phyloP scores from a whole-genome alignment of 768 basidiomycete species.

The Russula compacta region DNA sequence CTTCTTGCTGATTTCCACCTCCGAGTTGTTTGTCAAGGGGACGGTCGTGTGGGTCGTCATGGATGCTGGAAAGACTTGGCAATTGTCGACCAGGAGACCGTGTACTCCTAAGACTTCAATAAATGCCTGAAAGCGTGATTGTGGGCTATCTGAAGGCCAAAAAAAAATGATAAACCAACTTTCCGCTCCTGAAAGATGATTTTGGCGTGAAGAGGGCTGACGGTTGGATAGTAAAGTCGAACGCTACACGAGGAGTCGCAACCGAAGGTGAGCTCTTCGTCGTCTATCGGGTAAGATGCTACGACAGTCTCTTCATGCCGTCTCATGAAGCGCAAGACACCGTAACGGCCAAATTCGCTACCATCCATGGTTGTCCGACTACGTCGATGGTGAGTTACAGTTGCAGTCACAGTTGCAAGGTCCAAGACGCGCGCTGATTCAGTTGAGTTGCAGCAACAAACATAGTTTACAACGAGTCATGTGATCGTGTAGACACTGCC shows the following conservation, averaged over 20 bases:
- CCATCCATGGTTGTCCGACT: conserved; percentile 23
- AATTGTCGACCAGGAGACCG: conserved; percentile 56
- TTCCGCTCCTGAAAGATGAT: conserved; percentile 58
- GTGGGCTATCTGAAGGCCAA: not conserved
- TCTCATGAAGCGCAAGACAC: conserved; percentile 58
- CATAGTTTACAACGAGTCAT: conserved; percentile 13
- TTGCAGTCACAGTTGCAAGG: no score
- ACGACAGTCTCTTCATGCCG: conserved; percentile 38
- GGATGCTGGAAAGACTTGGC: conserved; percentile 44
- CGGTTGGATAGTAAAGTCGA: conserved; percentile 57
- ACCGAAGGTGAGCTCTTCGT: conserved; percentile 58
- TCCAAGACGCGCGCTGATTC: not conserved
- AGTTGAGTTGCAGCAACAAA: not conserved
- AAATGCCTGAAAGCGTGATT: conserved; percentile 43
- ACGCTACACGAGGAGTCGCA: conserved; percentile 55
- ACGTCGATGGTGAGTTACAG: not conserved
- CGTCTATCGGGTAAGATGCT: conserved; percentile 66
- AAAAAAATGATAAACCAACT: conserved; percentile 29
- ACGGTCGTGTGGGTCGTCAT: conserved; percentile 36
- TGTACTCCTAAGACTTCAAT: conserved; percentile 49
- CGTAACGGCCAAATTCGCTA: conserved; percentile 54
- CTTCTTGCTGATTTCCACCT: conserved; percentile 60
- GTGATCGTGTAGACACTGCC: conserved; percentile 10
- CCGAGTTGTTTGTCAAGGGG: conserved; percentile 56
- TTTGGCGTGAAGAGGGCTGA: conserved; percentile 57